A percentile compares a stretch with the other conserved stretches of the same genome.
Conservation (phyloP, 495 filamentous ascomycete species). For the Penicillium subrubescens region DNA sequence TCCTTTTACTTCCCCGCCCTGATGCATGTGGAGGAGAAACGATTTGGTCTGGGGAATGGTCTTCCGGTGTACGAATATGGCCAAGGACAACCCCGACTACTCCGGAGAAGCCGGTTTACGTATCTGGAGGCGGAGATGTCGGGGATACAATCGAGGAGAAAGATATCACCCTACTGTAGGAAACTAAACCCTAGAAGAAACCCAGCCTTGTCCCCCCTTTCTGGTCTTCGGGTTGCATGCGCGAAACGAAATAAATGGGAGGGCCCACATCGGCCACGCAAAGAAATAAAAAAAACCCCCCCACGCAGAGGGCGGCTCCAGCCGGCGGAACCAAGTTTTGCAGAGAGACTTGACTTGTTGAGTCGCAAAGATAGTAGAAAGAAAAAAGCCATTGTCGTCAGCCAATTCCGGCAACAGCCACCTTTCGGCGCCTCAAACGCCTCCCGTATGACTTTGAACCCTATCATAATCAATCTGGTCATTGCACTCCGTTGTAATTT, state of each 20-base stretch:
- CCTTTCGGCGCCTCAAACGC: background rate
- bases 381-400: background rate
- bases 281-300: background rate
- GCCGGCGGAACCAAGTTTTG: background rate
- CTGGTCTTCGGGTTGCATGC: background rate
- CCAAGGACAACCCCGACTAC: background rate
- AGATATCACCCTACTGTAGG: background rate
- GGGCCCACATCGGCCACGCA: conserved; percentile 1
- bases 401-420: background rate
- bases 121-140: conserved; percentile 1
- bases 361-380: background rate
- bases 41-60: conserved; percentile 16
- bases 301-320: background rate
- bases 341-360: background rate
- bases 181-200: background rate
- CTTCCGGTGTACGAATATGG: conserved; percentile 21
- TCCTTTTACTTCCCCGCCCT: background rate
- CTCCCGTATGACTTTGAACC: background rate
- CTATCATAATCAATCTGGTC: background rate
- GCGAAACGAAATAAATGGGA: background rate
- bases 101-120: conserved; percentile 9
- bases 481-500: background rate
- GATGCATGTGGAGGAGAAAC: conserved; percentile 5
- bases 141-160: conserved; percentile 1
- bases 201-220: background rate